Evolutionary conservation across 306 rosid genomes (phyloP).

Genomic region (Glycine soja): DNA sequence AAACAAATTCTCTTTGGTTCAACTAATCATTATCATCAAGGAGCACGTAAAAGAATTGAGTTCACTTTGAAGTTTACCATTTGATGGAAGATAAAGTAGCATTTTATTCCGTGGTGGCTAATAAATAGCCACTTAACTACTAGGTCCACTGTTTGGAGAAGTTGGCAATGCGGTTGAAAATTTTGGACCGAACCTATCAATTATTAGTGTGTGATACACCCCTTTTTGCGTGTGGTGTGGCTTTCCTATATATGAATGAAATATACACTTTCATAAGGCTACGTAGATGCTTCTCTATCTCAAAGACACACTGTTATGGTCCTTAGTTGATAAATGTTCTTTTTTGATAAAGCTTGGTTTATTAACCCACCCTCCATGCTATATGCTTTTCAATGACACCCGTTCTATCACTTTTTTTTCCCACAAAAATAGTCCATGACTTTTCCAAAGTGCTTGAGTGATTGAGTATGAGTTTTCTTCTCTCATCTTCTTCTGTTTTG

Average conservation of each 20-base stretch:
- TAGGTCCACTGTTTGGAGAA: conserved; percentile 41
- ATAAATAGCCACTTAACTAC: conserved; percentile 5
- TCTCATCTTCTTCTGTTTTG: conserved; percentile 34
- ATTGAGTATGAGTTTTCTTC: conserved; percentile 6
- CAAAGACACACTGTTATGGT: conserved; percentile 44
- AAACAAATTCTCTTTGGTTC: conserved; percentile 34
- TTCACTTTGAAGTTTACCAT: no score
- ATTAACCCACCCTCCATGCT: conserved; percentile 50
- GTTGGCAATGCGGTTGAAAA: conserved; percentile 31
- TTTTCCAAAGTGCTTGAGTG: conserved; percentile 33
- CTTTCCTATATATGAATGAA: conserved; percentile 17
- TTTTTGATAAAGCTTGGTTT: conserved; percentile 29
- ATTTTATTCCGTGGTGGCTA: neutral
- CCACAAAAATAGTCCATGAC: conserved; percentile 11
- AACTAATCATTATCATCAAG: neutral
- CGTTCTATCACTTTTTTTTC: conserved; percentile 4
- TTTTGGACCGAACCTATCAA: conserved; percentile 3
- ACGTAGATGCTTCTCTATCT: conserved; percentile 36
- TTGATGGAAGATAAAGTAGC: conserved; percentile 19
- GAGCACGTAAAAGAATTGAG: neutral
- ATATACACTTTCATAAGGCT: conserved; percentile 38
- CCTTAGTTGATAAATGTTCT: conserved; percentile 30
- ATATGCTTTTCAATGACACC: conserved; percentile 35
- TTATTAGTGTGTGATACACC: neutral
- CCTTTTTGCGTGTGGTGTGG: conserved; percentile 36